Evolutionary conservation across 805 yeast genomes (phyloP).

Genomic region (Lachancea sp.): DNA sequence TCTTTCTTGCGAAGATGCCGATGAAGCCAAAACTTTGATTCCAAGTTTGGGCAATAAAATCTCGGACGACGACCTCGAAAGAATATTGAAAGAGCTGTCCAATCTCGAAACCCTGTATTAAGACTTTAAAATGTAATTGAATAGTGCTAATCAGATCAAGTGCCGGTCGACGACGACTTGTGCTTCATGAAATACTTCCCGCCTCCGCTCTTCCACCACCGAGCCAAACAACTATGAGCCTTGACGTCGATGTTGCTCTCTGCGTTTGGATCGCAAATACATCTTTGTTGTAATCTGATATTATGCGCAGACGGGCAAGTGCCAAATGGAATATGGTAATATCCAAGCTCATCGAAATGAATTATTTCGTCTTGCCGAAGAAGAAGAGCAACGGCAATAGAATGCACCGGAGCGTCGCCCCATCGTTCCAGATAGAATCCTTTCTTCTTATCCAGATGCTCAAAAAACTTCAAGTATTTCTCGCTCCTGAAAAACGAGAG

Average conservation of each 20-base stretch:
- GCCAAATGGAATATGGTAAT: slow-evolving; percentile 62
- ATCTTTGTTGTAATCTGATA: slow-evolving; percentile 48
- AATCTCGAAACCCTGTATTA: slow-evolving; percentile 45
- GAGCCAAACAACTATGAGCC: slow-evolving; percentile 55
- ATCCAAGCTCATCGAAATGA: slow-evolving; percentile 79
- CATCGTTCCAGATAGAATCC: slow-evolving; percentile 85
- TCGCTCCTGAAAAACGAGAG: slow-evolving; percentile 65
- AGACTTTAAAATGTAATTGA: background rate
- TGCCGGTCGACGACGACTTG: background rate
- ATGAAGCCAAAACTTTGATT: slow-evolving; percentile 89
- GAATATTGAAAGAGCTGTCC: slow-evolving; percentile 80
- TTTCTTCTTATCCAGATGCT: slow-evolving; percentile 56
- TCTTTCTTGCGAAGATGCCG: slow-evolving; percentile 91
- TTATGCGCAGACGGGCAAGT: slow-evolving; percentile 53
- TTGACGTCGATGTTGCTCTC: slow-evolving; percentile 39
- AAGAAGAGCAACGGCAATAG: slow-evolving; percentile 58
- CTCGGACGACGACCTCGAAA: slow-evolving; percentile 79
- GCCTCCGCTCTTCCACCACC: slow-evolving; percentile 77
- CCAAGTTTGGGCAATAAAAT: slow-evolving; percentile 82
- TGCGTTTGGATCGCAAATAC: slow-evolving; percentile 49
- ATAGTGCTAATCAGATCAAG: background rate
- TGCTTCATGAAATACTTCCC: slow-evolving; percentile 26
- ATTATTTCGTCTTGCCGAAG: slow-evolving; percentile 56
- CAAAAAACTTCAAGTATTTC: slow-evolving; percentile 54
- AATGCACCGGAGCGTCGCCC: slow-evolving; percentile 94